A percentile compares a stretch with the other conserved stretches of the same genome.
Evolutionary conservation across 345 rosid genomes (phyloP).

Genomic region (Gossypium longicalyx): DNA sequence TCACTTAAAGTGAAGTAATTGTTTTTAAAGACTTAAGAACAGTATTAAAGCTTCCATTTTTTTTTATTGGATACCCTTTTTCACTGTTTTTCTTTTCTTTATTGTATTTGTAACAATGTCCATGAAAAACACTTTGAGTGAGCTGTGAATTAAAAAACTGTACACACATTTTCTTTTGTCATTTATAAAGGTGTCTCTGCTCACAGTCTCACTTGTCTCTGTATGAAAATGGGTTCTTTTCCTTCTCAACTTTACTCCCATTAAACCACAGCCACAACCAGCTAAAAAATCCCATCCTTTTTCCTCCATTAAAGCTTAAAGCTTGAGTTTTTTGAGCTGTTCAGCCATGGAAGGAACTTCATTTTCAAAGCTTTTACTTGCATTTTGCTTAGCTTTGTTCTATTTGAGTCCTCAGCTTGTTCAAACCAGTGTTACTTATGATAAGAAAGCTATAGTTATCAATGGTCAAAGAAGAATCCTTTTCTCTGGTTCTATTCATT

Average conservation of each 20-base stretch:
- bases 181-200: constrained; percentile 9
- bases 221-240: constrained; percentile 1
- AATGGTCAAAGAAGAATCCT: constrained; percentile 38
- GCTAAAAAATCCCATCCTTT: neutral
- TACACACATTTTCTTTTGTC: neutral
- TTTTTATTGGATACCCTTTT: too few relatives aligned
- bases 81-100: neutral
- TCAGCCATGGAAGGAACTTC: constrained; percentile 41
- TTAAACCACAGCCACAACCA: constrained; percentile 3
- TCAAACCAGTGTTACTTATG: constrained; percentile 39
- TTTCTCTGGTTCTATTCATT: constrained; percentile 49
- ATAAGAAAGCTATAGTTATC: constrained; percentile 33
- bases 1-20: too few relatives aligned
- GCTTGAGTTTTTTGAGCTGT: constrained; percentile 7
- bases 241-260: constrained; percentile 8
- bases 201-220: constrained; percentile 6
- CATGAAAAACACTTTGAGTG: too few relatives aligned
- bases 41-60: too few relatives aligned
- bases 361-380: constrained; percentile 33
- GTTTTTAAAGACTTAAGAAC: too few relatives aligned
- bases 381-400: constrained; percentile 36
- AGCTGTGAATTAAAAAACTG: too few relatives aligned
- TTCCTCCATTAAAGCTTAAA: neutral
- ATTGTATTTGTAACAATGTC: neutral
- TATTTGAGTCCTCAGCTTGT: constrained; percentile 41